Base-by-base conservation (phyloP, 1,284 basidiomycete genomes). In the Ceratobasidium sp. region DNA sequence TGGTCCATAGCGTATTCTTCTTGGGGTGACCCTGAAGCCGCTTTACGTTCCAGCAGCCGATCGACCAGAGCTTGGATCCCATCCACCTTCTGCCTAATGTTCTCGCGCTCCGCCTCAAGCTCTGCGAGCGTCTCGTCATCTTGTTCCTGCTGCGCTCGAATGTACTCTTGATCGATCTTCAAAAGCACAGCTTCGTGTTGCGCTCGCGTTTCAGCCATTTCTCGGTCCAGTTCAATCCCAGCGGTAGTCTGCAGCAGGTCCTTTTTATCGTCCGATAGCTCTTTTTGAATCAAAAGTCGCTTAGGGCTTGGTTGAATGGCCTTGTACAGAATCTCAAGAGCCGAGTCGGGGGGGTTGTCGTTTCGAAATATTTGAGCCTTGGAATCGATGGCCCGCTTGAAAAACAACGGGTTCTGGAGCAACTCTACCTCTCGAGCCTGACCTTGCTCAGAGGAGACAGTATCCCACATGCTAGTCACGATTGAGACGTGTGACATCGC, bases 401-500 rank as follows among this genome's bases (percentile, higher is more conserved):
- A 74, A 44, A 62, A 74, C 18, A 41, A 12, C 20, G 64, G 27
- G 8, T 64, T 20, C 6, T 50, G n/a, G 27, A n/a, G 2, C 35
- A 74, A 23, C 70, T 74, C 70, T 7, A 3, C 46, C 35, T 74
- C 70, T 27, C 70, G 54, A 18, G 35, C 57, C 14, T 66, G 59
- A 18, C 55, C 70, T n/a, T 70, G 7, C 35, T 64, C 33, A 4
- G 35, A 44, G 6, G 54, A n/a, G n/a, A 74, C 57, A 16, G 30
- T 6, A 41, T 46, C 57, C 70, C 70, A 74, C 70, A 74, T 74
- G 38, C 35, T 74, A n/a, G 70, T 74, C 14, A 35, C 50, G 27
- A 74, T 57, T 20, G 57, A 33, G 33, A 74, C 55, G 27, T 41
- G n/a, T 5, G 20, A 20, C 70, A 74, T 57, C 35, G 70, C 70